Base-by-base conservation (phyloP, 2,329 filamentous ascomycete genomes). In the Aureobasidium sp. region DNA sequence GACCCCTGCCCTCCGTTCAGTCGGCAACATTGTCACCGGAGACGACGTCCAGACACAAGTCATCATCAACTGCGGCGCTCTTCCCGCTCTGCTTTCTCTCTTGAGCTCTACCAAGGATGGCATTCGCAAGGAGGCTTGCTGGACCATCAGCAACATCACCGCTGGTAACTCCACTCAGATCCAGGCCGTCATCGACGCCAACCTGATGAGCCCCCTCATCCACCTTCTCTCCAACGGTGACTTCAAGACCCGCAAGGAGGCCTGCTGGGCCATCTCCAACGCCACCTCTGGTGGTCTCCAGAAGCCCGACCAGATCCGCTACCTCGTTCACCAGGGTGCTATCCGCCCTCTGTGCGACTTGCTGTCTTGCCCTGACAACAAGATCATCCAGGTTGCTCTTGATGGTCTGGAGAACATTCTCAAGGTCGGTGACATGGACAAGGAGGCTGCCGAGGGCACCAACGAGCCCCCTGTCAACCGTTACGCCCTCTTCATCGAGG, bases 121-220 rank as follows among this genome's bases (percentile, higher is more conserved):
- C 29, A 99, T 99, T 68, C 91, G 94, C 68, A 99, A 99, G 83
- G 94, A 99, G 78, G 94, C 94, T 31, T 99, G 94, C 86, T 99
- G 94, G 94, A 99, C 94, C 56, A 99, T 99, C 70, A 97, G 92
- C 74, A 99, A 99, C 83, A 90, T 99, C 72, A 99, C 94, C 36
- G 94, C 94, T 64, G 94, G 94, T 65, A 99, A 99, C 82, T 96
- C 93, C 41, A 91, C 88, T 63, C 94, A 99, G 79, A 99, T 99
- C 70, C 94, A 99, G 80, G 82, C 91, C 11, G 94, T 99, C 62
- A 88, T 99, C 70, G 94, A 99, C 72, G 92, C 92, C 70, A 94
- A 95, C 79, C 96, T 99, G 72, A 94, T 99, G 69, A 91, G 91
- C 39, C 94, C 94, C 65, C 82, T 99, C 70, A 97, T 99, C 74